phyloP scores from a whole-genome alignment of 1,139 yeast species.

The Yamadazyma spencermartinsiae region DNA sequence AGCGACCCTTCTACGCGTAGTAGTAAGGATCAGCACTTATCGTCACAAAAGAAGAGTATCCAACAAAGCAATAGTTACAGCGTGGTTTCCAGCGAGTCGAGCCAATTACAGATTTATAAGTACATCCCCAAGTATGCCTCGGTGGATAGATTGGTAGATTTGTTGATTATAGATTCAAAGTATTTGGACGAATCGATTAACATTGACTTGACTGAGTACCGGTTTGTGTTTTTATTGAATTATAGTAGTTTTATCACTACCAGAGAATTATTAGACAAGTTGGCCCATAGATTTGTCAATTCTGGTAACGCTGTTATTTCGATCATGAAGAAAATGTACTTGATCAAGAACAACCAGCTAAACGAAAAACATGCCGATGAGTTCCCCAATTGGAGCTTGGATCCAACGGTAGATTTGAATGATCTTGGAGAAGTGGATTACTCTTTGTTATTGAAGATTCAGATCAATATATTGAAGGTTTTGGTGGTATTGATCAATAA shows the following conservation, averaged over 20 bases:
- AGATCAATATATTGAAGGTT: conserved; percentile 79
- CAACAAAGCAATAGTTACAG: conserved; percentile 13
- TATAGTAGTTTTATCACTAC: conserved; percentile 46
- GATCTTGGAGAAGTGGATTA: conserved; percentile 51
- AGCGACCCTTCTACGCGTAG: not conserved
- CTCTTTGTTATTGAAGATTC: conserved; percentile 66
- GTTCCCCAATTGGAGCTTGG: conserved; percentile 58
- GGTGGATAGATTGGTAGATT: conserved; percentile 42
- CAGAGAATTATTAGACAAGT: conserved; percentile 41
- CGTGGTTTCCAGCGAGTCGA: conserved; percentile 18
- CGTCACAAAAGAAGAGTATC: not conserved
- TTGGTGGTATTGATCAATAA: conserved; percentile 69
- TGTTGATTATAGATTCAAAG: conserved; percentile 40
- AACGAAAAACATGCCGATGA: conserved; percentile 13
- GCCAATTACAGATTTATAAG: conserved; percentile 19
- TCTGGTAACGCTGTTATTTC: conserved; percentile 52
- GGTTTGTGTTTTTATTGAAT: conserved; percentile 45
- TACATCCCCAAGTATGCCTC: conserved; percentile 45
- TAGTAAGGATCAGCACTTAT: not conserved
- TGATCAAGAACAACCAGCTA: conserved; percentile 10
- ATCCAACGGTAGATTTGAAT: conserved; percentile 34
- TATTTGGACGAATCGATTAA: conserved; percentile 38
- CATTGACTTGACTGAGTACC: conserved; percentile 45
- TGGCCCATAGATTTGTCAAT: conserved; percentile 45
- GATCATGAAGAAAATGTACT: conserved; percentile 37